Base-by-base conservation (phyloP, 345 rosid species). In the Eucalyptus coolabah region DNA sequence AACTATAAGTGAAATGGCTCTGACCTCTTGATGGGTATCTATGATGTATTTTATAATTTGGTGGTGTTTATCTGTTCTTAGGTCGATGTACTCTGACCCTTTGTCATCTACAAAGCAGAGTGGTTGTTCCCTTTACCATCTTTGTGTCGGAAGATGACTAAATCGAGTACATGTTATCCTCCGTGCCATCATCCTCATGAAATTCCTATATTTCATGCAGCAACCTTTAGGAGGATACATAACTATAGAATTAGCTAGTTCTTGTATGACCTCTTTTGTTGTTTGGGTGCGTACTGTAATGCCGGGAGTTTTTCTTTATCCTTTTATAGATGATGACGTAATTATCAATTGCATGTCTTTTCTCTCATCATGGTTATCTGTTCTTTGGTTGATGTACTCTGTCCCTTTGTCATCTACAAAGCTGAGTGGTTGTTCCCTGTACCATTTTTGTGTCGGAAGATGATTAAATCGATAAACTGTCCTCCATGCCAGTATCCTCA, bases 101-200 rank as follows among this genome's bases (percentile, higher is more conserved):
- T 47, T 59, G 93, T 93, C 95, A 93, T 91, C 94, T 94, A 88
- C 88, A 92, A 90, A 92, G 95, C 96, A 92, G 86, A 91, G 89
- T 88, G 91, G 92, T 40, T 82, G 54, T 56, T 87, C 89, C 56
- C 18, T 18, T 89, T 59, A 92, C 91, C 88, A 86, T 42, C 90
- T 89, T 92, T 50, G 96, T 94, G 95, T 95, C 94, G 92, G 95
- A 94, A 91, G 94, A 69, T 92, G 96, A 92, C 94, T 32, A 93
- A 50, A 93, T 86, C 40, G 26, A 90, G 86, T 72, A 28, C 37
- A 18, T 15, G 24, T 50, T 47, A 21, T 54, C 91, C 91, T 91
- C 87, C 14, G 12, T 80, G 42, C 18, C 60, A 42, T 90, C 28
- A 87, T 80, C 50, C 89, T 90, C 88, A 88, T 92, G 94, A 92